phyloP scores from a whole-genome alignment of 371 early-diverging fungal genomes.

The Sporodiniella umbellata region DNA sequence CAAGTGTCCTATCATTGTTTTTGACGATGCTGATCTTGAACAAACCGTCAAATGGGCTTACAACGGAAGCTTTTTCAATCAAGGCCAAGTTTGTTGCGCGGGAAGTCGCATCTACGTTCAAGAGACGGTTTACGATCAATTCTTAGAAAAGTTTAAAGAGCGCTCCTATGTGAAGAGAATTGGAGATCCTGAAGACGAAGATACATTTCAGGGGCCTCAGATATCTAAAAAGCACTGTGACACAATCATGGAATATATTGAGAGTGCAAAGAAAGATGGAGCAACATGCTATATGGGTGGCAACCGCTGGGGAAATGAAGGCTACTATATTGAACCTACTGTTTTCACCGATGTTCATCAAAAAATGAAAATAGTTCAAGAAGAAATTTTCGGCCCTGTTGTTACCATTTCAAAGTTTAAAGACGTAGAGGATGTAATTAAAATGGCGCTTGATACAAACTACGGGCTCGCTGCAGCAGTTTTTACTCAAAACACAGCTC shows the following conservation, averaged over 20 bases:
- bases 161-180: constrained; percentile 54
- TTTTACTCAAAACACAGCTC: constrained; percentile 68
- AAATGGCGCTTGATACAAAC: constrained; percentile 64
- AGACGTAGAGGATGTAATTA: constrained; percentile 66
- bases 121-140: constrained; percentile 69
- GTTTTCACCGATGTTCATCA: constrained; percentile 44
- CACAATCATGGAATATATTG: constrained; percentile 57
- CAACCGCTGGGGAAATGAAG: constrained; percentile 42
- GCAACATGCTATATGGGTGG: constrained; percentile 50
- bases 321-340: constrained; percentile 52
- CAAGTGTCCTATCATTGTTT: constrained; percentile 88
- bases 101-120: constrained; percentile 88
- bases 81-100: constrained; percentile 85
- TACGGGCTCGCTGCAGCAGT: constrained; percentile 85
- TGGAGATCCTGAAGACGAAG: constrained; percentile 56
- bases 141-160: constrained; percentile 60
- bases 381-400: constrained; percentile 84
- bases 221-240: constrained; percentile 77
- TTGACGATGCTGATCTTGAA: constrained; percentile 81
- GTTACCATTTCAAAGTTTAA: constrained; percentile 65
- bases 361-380: constrained; percentile 59
- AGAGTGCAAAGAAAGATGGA: constrained; percentile 46
- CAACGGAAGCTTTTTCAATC: constrained; percentile 74
- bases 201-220: constrained; percentile 70
- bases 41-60: constrained; percentile 71